Evolutionary conservation across 192 early-diverging fungal genomes (phyloP).

Genomic region (Coemansia javaensis): DNA sequence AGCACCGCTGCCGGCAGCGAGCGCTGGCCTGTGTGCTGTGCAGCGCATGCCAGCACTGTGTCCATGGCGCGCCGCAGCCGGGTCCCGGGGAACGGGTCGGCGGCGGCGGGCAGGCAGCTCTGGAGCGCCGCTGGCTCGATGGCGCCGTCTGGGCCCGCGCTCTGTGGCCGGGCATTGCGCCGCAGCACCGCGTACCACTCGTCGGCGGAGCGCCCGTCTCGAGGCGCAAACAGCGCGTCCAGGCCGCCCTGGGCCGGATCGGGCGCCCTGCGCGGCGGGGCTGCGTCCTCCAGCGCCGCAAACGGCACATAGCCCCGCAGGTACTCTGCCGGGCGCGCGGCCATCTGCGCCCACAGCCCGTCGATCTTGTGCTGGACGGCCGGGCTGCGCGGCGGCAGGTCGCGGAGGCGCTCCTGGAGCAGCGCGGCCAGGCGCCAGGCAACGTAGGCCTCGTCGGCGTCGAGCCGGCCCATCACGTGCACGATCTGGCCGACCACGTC

Average conservation of each 20-base stretch:
- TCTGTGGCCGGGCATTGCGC: background rate
- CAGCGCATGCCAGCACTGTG: constrained; percentile 7
- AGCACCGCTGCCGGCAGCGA: background rate
- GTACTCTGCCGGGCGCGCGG: constrained; percentile 1
- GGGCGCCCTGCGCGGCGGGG: background rate
- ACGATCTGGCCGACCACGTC: constrained; percentile 2
- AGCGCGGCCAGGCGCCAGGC: constrained; percentile 23
- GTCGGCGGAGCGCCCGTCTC: background rate
- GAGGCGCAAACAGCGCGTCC: background rate
- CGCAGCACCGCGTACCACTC: background rate
- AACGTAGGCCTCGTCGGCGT: constrained; percentile 28
- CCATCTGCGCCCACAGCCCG: background rate
- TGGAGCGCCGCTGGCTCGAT: constrained; percentile 4
- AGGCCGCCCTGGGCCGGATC: background rate
- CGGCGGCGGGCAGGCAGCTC: background rate
- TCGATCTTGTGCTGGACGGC: background rate
- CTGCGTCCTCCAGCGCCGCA: background rate
- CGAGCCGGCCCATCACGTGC: constrained; percentile 12
- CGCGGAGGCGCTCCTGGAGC: constrained; percentile 1
- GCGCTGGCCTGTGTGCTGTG: background rate
- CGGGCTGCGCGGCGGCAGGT: constrained; percentile 5
- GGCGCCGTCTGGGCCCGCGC: background rate
- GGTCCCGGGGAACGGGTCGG: constrained; percentile 11
- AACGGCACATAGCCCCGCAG: constrained; percentile 2
- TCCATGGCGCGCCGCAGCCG: constrained; percentile 26